Base-by-base conservation (phyloP, 2,329 filamentous ascomycete genomes). In the Trichocomaceae sp. region DNA sequence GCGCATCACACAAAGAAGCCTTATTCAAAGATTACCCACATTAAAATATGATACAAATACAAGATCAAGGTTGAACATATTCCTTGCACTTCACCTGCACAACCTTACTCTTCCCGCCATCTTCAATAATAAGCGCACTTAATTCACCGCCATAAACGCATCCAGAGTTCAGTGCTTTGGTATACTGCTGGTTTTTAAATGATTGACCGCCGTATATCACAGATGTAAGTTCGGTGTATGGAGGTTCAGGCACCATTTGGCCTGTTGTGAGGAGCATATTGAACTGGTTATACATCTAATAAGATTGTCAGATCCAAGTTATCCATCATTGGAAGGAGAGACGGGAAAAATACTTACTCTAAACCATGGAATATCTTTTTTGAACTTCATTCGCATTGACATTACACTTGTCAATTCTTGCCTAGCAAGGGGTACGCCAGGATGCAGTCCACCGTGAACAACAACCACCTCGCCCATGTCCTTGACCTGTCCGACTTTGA, bases 131-230 rank as follows among this genome's bases (percentile, higher is more conserved):
- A 56, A 96, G 70, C 1, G 88, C 91, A 0, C 87, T 89, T 60
- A 99, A 75, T 59, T 83, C 77, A 1, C 84, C 84, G 10, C 90
- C 91, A 59, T 81, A 82, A 2, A 89, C 83, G 68, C 93, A 97
- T 0, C 84, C 86, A 0, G 87, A 88, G 70, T 97, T 92, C 47
- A 97, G 76, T 0, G 93, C 93, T 65, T 90, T 88, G 3, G 86
- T 88, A 70, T 88, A 95, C 48, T 80, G 77, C 49, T 81, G 70
- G 17, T 86, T 71, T 64, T 81, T 79, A 22, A 95, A 79, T 0
- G 90, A 90, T 67, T 96, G 89, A 67, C 97, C 92, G 4, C 91
- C 91, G 70, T 95, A 96, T 55, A 95, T 79, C 39, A 95, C 86
- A 0, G 87, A 89, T 39, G 77, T 81, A 9, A 80, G 22, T 66